phyloP scores from a whole-genome alignment of 176 grass and related monocot genomes.

The Oryza officinalis region DNA sequence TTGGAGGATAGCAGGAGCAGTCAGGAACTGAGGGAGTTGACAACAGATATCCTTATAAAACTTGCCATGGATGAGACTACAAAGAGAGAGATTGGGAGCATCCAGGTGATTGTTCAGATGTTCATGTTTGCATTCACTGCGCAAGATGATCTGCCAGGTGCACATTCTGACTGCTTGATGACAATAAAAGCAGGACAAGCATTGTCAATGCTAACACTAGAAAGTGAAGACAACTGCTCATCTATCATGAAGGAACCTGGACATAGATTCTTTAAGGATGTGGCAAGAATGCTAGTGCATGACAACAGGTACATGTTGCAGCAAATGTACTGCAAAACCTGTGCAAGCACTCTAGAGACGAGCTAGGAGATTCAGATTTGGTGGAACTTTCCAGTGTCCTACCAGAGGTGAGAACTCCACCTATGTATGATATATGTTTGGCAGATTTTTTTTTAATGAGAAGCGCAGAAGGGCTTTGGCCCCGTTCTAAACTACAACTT shows the following conservation, averaged over 20 bases:
- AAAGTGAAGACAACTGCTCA: neutral
- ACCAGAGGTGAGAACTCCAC: neutral
- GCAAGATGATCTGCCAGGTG: neutral
- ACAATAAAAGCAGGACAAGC: neutral
- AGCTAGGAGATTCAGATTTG: neutral
- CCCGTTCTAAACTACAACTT: no score
- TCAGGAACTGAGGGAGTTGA: neutral
- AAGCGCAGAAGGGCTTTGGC: neutral
- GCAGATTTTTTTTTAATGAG: neutral
- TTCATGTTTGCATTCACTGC: neutral
- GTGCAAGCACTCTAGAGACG: neutral
- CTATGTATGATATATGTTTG: neutral
- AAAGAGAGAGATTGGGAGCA: neutral
- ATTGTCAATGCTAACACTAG: constrained; percentile 1
- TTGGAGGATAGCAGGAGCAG: neutral
- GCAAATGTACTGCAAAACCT: neutral
- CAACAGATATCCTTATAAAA: neutral
- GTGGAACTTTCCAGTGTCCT: neutral
- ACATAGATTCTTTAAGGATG: neutral
- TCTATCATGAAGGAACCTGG: neutral
- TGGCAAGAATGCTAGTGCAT: neutral
- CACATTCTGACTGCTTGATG: neutral
- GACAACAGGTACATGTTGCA: neutral
- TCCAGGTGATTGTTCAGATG: neutral
- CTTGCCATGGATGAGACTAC: neutral